Evolutionary conservation across 2,329 filamentous ascomycete species (phyloP).

Genomic region (Cercospora berteroae): DNA sequence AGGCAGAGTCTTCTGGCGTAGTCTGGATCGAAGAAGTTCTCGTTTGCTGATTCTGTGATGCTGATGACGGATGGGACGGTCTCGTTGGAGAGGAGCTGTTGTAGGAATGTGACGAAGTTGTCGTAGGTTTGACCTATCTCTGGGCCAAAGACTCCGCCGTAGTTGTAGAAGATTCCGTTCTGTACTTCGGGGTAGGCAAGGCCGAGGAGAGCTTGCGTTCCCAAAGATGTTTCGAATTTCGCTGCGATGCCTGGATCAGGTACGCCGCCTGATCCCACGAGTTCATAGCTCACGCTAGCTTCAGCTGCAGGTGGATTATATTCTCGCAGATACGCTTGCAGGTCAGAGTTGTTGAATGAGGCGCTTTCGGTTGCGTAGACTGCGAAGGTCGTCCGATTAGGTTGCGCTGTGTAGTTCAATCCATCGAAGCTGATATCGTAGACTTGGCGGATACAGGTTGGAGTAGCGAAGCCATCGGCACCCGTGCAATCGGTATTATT

Average conservation of each 20-base stretch:
- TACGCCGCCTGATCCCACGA: constrained; percentile 26
- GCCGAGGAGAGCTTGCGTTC: constrained; percentile 26
- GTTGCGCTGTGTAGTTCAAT: constrained; percentile 23
- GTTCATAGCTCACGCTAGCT: constrained; percentile 19
- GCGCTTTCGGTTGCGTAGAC: constrained; percentile 31
- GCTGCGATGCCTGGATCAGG: constrained; percentile 20
- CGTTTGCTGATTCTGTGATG: constrained; percentile 26
- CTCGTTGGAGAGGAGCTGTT: constrained; percentile 27
- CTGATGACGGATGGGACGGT: constrained; percentile 28
- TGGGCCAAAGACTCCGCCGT: constrained; percentile 30
- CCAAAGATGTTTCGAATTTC: constrained; percentile 29
- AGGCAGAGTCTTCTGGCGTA: constrained; percentile 63
- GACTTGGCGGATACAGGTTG: constrained; percentile 25
- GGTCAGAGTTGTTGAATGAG: constrained; percentile 22
- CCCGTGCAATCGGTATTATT: constrained; percentile 16
- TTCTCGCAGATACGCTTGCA: constrained; percentile 23
- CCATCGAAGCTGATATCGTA: constrained; percentile 26
- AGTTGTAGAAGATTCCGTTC: constrained; percentile 27
- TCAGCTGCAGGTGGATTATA: constrained; percentile 27
- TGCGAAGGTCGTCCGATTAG: constrained; percentile 28
- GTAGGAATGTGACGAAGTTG: constrained; percentile 29
- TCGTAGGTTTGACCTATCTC: constrained; percentile 25
- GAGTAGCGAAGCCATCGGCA: constrained; percentile 19
- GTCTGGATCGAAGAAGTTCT: constrained; percentile 31
- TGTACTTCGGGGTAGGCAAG: constrained; percentile 24